Conservation (phyloP, 305 asterid genomes). For the Coffea humblotiana region DNA sequence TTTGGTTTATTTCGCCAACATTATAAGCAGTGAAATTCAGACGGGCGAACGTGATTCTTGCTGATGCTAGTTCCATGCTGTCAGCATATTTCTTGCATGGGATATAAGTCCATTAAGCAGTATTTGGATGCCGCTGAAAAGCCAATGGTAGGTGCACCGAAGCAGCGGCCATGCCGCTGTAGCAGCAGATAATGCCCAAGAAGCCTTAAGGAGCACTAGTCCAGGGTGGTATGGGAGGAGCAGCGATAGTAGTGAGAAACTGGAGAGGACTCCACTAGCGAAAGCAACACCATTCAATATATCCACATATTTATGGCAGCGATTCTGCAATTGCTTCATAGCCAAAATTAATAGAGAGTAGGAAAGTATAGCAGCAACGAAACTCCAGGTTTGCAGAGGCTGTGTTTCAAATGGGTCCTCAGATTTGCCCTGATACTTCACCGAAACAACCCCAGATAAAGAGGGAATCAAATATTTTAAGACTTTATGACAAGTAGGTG, state of each 20-base stretch:
- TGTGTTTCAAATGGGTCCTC: too few relatives aligned
- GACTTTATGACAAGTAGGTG: too few relatives aligned
- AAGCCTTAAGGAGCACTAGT: neutral
- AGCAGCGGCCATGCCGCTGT: neutral
- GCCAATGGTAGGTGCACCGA: neutral
- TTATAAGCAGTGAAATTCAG: too few relatives aligned
- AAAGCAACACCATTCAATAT: neutral
- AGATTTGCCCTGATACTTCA: too few relatives aligned
- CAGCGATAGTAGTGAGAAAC: conserved; percentile 2
- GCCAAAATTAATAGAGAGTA: too few relatives aligned
- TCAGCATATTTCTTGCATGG: neutral
- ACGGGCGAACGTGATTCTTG: neutral
- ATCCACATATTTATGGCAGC: too few relatives aligned
- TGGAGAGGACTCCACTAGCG: neutral
- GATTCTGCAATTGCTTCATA: too few relatives aligned
- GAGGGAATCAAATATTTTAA: too few relatives aligned
- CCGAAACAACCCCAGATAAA: too few relatives aligned
- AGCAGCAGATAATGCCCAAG: neutral
- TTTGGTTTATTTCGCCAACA: too few relatives aligned
- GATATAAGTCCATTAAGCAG: neutral
- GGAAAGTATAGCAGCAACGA: too few relatives aligned
- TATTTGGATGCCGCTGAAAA: neutral
- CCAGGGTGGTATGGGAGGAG: neutral
- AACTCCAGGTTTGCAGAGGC: too few relatives aligned
- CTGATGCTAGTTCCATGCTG: neutral